Conservation (phyloP, 1,284 basidiomycete genomes). For the Trametes versicolor region DNA sequence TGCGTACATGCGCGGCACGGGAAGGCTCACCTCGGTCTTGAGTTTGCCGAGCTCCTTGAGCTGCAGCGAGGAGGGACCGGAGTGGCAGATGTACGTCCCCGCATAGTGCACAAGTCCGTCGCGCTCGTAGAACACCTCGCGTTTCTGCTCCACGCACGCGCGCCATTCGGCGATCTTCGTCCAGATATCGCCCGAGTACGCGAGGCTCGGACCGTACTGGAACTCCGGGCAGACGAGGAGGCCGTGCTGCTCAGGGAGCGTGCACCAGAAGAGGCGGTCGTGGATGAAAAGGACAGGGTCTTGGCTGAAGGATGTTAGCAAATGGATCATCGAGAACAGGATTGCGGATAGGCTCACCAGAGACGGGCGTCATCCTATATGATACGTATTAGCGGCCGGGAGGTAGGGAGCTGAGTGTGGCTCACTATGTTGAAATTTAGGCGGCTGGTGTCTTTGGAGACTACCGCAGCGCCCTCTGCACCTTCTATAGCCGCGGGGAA, state of each 20-base stretch:
- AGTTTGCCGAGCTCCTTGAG: slow-evolving; percentile 8
- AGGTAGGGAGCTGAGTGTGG: too few species aligned
- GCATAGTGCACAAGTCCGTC: slow-evolving; percentile 8
- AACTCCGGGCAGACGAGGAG: slow-evolving; percentile 18
- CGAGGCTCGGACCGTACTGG: slow-evolving; percentile 10
- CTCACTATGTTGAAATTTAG: not conserved
- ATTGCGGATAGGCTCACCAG: slow-evolving; percentile 6
- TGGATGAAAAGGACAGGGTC: slow-evolving; percentile 7
- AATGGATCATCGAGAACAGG: too few species aligned
- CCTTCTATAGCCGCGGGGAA: not conserved
- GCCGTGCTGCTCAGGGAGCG: slow-evolving; percentile 6
- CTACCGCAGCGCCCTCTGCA: not conserved
- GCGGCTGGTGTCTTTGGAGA: not conserved
- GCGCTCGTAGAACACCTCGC: slow-evolving; percentile 20
- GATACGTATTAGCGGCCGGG: not conserved
- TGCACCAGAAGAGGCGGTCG: slow-evolving; percentile 6
- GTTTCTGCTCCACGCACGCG: slow-evolving; percentile 16
- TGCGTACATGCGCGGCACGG: not conserved
- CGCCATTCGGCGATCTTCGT: slow-evolving; percentile 7
- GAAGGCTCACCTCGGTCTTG: slow-evolving; percentile 5
- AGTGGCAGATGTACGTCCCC: slow-evolving; percentile 17
- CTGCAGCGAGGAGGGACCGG: slow-evolving; percentile 6
- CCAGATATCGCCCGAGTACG: slow-evolving; percentile 8
- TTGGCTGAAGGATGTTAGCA: slow-evolving; percentile 2
- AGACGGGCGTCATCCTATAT: slow-evolving; percentile 3